A percentile compares a stretch with the other conserved stretches of the same genome.
These are phyloP conservation scores for Pterocarpus santalinus DNA, from an alignment of 306 rosid genomes.

Conservation along the genomic window DNA sequence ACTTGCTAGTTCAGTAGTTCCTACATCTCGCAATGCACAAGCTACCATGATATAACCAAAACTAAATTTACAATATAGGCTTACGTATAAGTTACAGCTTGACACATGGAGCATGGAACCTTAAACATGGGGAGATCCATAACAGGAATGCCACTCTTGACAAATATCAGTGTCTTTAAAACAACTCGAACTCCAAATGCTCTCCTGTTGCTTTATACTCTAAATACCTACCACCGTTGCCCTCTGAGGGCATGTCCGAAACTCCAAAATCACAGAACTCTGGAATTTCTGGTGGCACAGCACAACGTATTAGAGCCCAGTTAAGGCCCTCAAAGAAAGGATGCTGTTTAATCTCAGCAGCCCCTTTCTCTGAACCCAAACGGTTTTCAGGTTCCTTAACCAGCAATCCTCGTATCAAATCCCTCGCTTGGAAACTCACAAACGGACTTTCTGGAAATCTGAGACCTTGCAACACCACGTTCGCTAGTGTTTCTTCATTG, in stretches of 20 bases:
- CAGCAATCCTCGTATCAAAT: constrained; percentile 76
- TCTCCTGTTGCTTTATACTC: constrained; percentile 75
- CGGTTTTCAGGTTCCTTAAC: constrained; percentile 81
- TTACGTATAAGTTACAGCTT: constrained; percentile 36
- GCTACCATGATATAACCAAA: constrained; percentile 32
- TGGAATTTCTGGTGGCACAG: constrained; percentile 73
- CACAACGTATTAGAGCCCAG: constrained; percentile 83
- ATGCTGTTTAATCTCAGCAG: constrained; percentile 83
- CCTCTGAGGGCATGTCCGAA: constrained; percentile 55
- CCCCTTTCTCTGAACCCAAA: constrained; percentile 75
- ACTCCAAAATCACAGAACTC: constrained; percentile 62
- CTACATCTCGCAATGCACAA: constrained; percentile 2
- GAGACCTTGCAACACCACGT: constrained; percentile 75
- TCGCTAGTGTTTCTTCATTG: constrained; percentile 75
- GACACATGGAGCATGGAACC: constrained; percentile 11
- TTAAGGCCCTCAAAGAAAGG: constrained; percentile 83
- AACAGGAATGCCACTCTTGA: constrained; percentile 35
- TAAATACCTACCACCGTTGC: constrained; percentile 58
- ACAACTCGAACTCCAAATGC: constrained; percentile 85
- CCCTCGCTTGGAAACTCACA: constrained; percentile 69
- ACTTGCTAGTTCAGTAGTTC: not conserved
- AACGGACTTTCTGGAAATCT: constrained; percentile 65
- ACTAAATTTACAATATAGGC: constrained; percentile 35
- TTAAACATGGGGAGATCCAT: constrained; percentile 29
- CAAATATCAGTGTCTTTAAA: constrained; percentile 52